phyloP scores from a whole-genome alignment of 2,329 filamentous ascomycete species.

The Aspergillus sp. region DNA sequence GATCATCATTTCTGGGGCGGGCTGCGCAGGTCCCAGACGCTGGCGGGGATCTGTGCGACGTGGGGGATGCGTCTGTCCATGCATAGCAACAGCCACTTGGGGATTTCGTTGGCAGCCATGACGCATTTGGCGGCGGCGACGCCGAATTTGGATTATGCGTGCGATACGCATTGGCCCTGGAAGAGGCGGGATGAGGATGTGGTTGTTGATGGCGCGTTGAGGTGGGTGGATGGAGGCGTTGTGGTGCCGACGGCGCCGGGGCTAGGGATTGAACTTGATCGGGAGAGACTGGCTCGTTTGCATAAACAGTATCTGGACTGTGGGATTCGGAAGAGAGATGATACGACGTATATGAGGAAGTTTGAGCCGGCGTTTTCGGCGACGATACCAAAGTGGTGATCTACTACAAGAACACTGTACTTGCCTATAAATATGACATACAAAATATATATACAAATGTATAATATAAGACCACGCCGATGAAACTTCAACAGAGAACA shows the following conservation, averaged over 20 bases:
- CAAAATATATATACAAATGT: not conserved
- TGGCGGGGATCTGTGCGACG: conserved; percentile 34
- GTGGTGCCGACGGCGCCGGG: conserved; percentile 37
- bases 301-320: conserved; percentile 42
- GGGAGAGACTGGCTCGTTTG: conserved; percentile 34
- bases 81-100: conserved; percentile 48
- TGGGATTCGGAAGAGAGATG: conserved; percentile 18
- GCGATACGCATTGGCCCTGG: conserved; percentile 49
- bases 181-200: conserved; percentile 46
- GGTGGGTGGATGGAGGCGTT: conserved; percentile 39
- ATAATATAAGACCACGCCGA: too few relatives aligned
- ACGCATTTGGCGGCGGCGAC: conserved; percentile 46
- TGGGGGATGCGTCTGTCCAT: conserved; percentile 45
- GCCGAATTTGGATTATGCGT: conserved; percentile 45
- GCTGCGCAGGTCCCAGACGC: conserved; percentile 41
- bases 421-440: not conserved
- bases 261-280: conserved; percentile 41
- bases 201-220: conserved; percentile 37
- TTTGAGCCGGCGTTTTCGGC: conserved; percentile 2
- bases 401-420: not conserved
- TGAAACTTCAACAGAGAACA: too few relatives aligned
- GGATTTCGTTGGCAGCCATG: conserved; percentile 47
- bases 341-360: conserved; percentile 5
- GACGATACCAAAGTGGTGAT: not conserved
- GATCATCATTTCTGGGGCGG: conserved; percentile 50